phyloP scores from a whole-genome alignment of 768 basidiomycete species.

The Scleroderma citrinum region DNA sequence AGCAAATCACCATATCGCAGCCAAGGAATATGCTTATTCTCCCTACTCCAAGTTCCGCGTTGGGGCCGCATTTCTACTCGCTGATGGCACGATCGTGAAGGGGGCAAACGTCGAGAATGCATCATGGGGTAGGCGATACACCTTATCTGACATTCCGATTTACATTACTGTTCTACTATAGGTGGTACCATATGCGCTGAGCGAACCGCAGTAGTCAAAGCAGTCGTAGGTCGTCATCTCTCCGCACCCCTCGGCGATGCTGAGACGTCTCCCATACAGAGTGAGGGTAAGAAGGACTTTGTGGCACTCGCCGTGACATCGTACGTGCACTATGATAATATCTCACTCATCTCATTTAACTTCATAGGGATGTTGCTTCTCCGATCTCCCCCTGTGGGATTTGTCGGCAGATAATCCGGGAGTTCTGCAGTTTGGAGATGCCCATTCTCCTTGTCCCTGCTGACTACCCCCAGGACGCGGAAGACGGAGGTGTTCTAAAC shows the following conservation, averaged over 20 bases:
- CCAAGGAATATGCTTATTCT: conserved; percentile 44
- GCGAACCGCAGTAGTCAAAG: conserved; percentile 92
- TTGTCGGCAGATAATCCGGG: conserved; percentile 86
- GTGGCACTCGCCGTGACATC: conserved; percentile 73
- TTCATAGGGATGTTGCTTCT: conserved; percentile 58
- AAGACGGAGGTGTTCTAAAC: conserved; percentile 50
- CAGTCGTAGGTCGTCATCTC: conserved; percentile 59
- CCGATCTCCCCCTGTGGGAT: conserved; percentile 86
- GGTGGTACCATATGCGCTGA: conserved; percentile 94
- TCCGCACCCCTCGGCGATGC: background rate
- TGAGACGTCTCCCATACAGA: conserved; percentile 39
- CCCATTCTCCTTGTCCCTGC: conserved; percentile 68
- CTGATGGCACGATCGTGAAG: conserved; percentile 66
- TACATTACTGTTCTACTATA: conserved; percentile 22
- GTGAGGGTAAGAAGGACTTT: conserved; percentile 70
- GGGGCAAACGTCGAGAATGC: conserved; percentile 96
- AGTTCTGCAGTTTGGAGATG: conserved; percentile 74
- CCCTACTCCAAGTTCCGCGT: conserved; percentile 93
- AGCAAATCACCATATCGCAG: conserved; percentile 31
- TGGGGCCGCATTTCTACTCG: conserved; percentile 76
- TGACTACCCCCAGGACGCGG: conserved; percentile 40
- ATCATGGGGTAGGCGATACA: conserved; percentile 60
- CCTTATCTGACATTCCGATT: background rate
- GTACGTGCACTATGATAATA: conserved; percentile 36
- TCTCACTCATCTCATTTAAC: background rate